phyloP scores from a whole-genome alignment of 305 asterid genomes.

The Nicotiana rustica region DNA sequence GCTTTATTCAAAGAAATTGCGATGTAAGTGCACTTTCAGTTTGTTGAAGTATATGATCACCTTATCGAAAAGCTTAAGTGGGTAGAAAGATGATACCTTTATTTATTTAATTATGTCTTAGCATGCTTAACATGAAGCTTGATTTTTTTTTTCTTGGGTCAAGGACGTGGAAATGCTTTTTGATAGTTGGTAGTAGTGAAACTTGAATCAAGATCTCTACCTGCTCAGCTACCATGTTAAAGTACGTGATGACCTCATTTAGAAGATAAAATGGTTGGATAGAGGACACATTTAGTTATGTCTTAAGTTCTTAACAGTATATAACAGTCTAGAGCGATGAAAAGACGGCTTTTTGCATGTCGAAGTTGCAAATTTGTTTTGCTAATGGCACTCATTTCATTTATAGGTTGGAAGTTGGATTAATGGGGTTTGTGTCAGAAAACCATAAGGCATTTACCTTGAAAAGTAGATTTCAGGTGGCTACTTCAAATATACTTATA shows the following conservation, averaged over 20 bases:
- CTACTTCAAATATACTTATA: slow-evolving; percentile 8
- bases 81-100: neutral
- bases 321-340: neutral
- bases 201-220: neutral
- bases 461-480: neutral
- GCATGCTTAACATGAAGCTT: neutral
- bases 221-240: neutral
- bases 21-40: neutral
- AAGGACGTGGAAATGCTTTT: neutral
- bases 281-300: neutral
- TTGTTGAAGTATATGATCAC: neutral
- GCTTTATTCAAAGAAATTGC: neutral
- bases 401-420: neutral
- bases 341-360: neutral
- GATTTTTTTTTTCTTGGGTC: neutral
- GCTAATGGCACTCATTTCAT: slow-evolving; percentile 3
- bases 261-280: neutral
- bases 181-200: neutral
- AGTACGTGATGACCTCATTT: neutral
- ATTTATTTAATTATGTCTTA: neutral
- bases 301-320: neutral
- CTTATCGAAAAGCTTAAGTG: neutral
- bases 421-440: slow-evolving; percentile 23
- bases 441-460: neutral
- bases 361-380: slow-evolving; percentile 4